Conservation (phyloP, 306 rosid genomes). For the Vigna reflexopilosa region DNA sequence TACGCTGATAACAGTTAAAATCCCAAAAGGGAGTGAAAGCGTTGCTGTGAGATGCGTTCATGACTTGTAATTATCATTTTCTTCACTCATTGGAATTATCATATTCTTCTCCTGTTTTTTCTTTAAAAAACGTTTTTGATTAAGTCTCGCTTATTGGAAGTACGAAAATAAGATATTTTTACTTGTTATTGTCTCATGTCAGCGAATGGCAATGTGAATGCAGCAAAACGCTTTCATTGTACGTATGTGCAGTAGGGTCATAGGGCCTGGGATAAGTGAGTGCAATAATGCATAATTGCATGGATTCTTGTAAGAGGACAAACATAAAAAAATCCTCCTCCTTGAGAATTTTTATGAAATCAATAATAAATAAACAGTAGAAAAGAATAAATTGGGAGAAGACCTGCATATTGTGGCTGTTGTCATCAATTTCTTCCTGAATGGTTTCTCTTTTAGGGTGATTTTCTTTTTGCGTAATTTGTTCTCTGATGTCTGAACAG, state of each 20-base stretch:
- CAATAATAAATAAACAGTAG: not conserved
- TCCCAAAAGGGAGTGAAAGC: not conserved
- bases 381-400: not conserved
- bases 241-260: not conserved
- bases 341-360: not conserved
- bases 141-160: no score
- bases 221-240: slow-evolving; percentile 18
- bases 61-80: not conserved
- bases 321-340: not conserved
- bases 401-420: not conserved
- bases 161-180: not conserved
- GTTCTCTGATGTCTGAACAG: not conserved
- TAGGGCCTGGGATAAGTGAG: slow-evolving; percentile 14
- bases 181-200: not conserved
- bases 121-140: no score
- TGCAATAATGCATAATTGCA: slow-evolving; percentile 27
- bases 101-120: no score
- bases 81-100: not conserved
- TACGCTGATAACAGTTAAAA: not conserved
- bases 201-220: slow-evolving; percentile 3
- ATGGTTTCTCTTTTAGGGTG: not conserved
- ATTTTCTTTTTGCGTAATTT: not conserved
- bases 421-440: not conserved
- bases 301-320: not conserved
- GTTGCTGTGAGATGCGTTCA: not conserved